A percentile compares a stretch with the other conserved stretches of the same genome.
Evolutionary conservation across 2,329 filamentous ascomycete genomes (phyloP).

Genomic region (Sporothrix curviconia): DNA sequence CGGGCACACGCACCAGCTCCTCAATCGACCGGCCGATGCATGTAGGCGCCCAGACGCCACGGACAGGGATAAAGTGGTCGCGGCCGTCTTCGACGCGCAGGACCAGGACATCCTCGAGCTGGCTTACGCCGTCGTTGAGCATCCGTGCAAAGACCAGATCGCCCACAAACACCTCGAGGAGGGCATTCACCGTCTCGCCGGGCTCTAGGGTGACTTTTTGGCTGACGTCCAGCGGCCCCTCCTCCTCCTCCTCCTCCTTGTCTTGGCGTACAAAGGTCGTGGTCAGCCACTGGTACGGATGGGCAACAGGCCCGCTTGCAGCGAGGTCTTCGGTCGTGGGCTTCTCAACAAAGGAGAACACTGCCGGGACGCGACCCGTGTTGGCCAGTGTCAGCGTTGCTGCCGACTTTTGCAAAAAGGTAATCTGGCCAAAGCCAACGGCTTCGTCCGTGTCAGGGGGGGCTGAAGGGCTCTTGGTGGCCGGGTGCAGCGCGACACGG

Average conservation of each 20-base stretch:
- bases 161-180: constrained; percentile 61
- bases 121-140: constrained; percentile 61
- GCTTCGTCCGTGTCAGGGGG: constrained; percentile 23
- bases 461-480: background rate
- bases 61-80: constrained; percentile 85
- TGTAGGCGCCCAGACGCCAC: constrained; percentile 71
- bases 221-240: constrained; percentile 35
- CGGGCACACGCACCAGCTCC: constrained; percentile 79
- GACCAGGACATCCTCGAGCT: constrained; percentile 80
- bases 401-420: constrained; percentile 59
- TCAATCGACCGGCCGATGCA: constrained; percentile 82
- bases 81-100: constrained; percentile 75
- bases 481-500: constrained; percentile 31
- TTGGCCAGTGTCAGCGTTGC: constrained; percentile 81
- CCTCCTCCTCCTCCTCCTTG: constrained; percentile 25
- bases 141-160: constrained; percentile 56
- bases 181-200: constrained; percentile 70
- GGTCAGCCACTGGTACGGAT: constrained; percentile 58
- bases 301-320: constrained; percentile 28
- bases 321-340: constrained; percentile 44
- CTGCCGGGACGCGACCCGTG: constrained; percentile 75
- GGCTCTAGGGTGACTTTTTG: constrained; percentile 65
- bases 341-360: constrained; percentile 71
- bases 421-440: constrained; percentile 72
- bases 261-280: constrained; percentile 55